These are phyloP conservation scores for Plantago major DNA, from an alignment of 257 asterid genomes.

Conservation along the genomic window DNA sequence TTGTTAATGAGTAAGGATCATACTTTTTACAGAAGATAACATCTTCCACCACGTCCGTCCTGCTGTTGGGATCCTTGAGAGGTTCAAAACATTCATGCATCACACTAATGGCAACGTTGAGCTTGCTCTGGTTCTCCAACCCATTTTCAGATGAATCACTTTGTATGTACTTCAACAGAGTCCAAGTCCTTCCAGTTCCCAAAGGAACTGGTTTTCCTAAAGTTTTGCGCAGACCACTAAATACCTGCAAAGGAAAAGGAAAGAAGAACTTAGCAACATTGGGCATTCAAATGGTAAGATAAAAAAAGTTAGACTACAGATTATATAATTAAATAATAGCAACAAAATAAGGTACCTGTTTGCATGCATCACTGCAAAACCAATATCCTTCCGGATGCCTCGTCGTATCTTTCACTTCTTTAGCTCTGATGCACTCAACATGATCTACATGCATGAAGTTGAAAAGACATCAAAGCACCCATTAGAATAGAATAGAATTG, in stretches of 20 bases:
- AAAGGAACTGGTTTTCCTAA: constrained; percentile 57
- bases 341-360: constrained; percentile 44
- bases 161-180: constrained; percentile 50
- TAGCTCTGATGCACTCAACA: constrained; percentile 47
- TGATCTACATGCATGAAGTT: constrained; percentile 50
- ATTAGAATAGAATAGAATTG: constrained; percentile 10
- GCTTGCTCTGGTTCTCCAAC: constrained; percentile 58
- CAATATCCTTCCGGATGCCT: constrained; percentile 39
- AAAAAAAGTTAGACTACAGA: constrained; percentile 13
- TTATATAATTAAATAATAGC: background rate
- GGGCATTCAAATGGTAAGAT: background rate
- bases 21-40: constrained; percentile 75
- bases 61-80: constrained; percentile 60
- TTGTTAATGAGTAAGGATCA: constrained; percentile 13
- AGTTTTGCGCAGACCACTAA: constrained; percentile 42
- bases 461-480: constrained; percentile 20
- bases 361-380: constrained; percentile 67
- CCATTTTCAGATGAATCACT: constrained; percentile 34
- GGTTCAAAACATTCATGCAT: constrained; percentile 94
- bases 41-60: constrained; percentile 80
- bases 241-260: constrained; percentile 45
- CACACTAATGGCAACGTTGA: constrained; percentile 66
- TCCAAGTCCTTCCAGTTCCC: constrained; percentile 59
- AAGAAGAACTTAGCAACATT: too few species aligned
- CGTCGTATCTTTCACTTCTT: constrained; percentile 29